A percentile compares a stretch with the other conserved stretches of the same genome.
Conservation (phyloP, 106 monocot species). For the Allium fistulosum region DNA sequence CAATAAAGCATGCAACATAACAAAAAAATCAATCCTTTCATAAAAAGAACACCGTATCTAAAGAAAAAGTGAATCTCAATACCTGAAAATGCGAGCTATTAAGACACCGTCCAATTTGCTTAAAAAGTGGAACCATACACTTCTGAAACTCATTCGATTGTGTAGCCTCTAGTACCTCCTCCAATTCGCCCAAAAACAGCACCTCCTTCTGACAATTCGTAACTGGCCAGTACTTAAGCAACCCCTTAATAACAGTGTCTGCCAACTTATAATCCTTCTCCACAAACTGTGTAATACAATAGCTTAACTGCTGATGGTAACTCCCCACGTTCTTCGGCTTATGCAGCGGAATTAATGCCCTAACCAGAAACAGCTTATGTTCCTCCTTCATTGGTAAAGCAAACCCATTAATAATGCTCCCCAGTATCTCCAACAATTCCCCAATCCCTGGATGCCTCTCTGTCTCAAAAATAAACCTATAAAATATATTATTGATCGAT, state of each 20-base stretch:
- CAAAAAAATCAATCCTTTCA: background rate
- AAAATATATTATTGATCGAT: constrained; percentile 45
- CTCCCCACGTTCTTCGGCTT: constrained; percentile 30
- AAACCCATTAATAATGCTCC: constrained; percentile 47
- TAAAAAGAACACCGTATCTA: background rate
- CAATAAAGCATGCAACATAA: background rate
- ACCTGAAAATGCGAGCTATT: constrained; percentile 73
- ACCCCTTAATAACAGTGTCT: constrained; percentile 29
- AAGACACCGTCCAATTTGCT: constrained; percentile 39
- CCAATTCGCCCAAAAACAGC: constrained; percentile 34
- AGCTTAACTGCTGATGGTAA: constrained; percentile 41
- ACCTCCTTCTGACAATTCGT: constrained; percentile 46
- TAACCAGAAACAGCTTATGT: constrained; percentile 42
- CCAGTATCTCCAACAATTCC: constrained; percentile 38
- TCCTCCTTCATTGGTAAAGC: constrained; percentile 51
- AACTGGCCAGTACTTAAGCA: constrained; percentile 45
- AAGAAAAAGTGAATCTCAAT: background rate
- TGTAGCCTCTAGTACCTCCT: constrained; percentile 38
- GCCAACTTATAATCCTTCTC: constrained; percentile 54
- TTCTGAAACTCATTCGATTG: constrained; percentile 46
- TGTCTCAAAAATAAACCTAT: constrained; percentile 41
- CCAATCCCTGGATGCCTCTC: constrained; percentile 32
- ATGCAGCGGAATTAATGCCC: constrained; percentile 37
- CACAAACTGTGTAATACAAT: constrained; percentile 39
- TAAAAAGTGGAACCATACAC: constrained; percentile 41